Percentiles rank a stretch among this genome's conserved stretches.
These are phyloP conservation scores for Suillus paluster DNA, from an alignment of 768 basidiomycete species.

Conservation along the genomic window DNA sequence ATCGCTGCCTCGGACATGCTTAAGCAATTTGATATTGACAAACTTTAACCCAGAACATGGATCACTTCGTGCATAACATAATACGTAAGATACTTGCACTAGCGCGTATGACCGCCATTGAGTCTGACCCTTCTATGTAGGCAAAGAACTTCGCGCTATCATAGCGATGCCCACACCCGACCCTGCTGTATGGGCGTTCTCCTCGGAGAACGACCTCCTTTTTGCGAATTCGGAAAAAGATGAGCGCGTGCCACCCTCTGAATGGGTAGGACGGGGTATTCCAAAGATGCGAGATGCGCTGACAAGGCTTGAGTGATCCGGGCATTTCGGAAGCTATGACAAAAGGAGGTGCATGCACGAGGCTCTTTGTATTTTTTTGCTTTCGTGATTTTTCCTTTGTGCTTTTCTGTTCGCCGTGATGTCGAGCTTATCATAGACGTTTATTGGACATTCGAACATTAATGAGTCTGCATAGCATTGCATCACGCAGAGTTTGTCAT, in stretches of 20 bases:
- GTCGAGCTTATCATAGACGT: background rate
- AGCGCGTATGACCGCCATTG: background rate
- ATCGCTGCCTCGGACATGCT: constrained; percentile 16
- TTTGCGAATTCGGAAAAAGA: constrained; percentile 38
- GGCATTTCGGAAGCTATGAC: background rate
- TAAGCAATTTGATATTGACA: constrained; percentile 7
- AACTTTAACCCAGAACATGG: constrained; percentile 52
- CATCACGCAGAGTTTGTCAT: background rate
- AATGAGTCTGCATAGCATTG: background rate
- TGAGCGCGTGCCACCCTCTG: constrained; percentile 49
- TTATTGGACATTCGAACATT: background rate
- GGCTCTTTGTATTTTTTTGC: background rate
- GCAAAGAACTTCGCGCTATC: constrained; percentile 64
- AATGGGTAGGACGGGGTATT: constrained; percentile 60
- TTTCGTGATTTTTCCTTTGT: background rate
- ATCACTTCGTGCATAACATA: constrained; percentile 73
- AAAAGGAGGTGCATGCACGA: background rate
- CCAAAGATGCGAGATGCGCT: constrained; percentile 44
- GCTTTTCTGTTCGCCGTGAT: background rate
- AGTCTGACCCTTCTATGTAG: constrained; percentile 31
- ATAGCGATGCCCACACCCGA: constrained; percentile 65
- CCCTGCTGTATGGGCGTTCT: constrained; percentile 63
- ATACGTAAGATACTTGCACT: constrained; percentile 48
- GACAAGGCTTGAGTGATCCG: background rate
- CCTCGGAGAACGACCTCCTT: constrained; percentile 58